These are phyloP conservation scores for Phalaenopsis equestris DNA, from an alignment of 106 monocot species.

Conservation along the genomic window DNA sequence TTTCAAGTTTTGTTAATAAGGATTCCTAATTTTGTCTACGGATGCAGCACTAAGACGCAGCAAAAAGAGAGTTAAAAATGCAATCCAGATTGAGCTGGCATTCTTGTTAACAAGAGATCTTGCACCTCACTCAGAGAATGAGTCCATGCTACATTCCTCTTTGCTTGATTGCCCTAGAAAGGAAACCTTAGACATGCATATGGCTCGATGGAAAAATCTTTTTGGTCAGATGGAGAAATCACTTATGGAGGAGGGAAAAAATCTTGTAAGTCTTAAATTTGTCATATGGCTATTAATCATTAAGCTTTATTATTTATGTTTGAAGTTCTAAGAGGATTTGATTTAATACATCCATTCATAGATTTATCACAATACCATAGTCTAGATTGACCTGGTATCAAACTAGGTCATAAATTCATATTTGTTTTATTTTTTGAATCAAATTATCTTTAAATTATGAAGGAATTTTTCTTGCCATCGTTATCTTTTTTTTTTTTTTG, in stretches of 20 bases:
- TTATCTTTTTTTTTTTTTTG: neutral
- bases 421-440: neutral
- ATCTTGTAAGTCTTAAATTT: constrained; percentile 48
- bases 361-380: neutral
- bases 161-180: constrained; percentile 10
- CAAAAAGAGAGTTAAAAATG: constrained; percentile 73
- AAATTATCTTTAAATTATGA: neutral
- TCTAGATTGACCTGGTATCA: neutral
- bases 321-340: neutral
- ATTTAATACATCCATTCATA: neutral
- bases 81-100: constrained; percentile 64
- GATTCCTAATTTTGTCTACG: neutral
- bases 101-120: constrained; percentile 42
- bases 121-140: constrained; percentile 32
- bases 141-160: constrained; percentile 17
- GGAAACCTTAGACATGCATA: constrained; percentile 34
- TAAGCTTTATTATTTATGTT: neutral
- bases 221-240: constrained; percentile 69
- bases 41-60: constrained; percentile 60
- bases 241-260: constrained; percentile 59
- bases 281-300: neutral
- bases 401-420: neutral
- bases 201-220: constrained; percentile 53
- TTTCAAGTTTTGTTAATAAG: neutral
- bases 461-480: neutral